Percentiles rank a stretch among this genome's conserved stretches.
Evolutionary conservation across 495 filamentous ascomycete species (phyloP).

Genomic region (Tricharina praecox): DNA sequence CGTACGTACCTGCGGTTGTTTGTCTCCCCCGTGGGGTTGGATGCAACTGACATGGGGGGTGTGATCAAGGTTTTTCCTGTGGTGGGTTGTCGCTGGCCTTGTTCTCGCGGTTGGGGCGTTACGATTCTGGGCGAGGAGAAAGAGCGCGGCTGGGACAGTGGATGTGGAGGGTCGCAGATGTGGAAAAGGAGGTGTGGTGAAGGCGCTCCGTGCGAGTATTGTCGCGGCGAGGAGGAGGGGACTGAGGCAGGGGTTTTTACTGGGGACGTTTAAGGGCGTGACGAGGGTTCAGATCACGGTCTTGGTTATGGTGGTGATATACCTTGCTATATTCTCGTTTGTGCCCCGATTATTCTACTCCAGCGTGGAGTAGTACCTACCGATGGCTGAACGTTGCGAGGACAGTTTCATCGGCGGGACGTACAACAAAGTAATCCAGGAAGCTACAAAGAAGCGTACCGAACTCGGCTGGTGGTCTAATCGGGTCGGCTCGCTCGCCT

Average conservation of each 20-base stretch:
- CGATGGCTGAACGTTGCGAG: too few species aligned
- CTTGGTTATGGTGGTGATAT: constrained; percentile 28
- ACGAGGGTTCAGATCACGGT: constrained; percentile 28
- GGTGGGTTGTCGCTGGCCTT: constrained; percentile 38
- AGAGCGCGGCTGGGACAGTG: constrained; percentile 1
- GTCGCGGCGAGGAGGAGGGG: constrained; percentile 8
- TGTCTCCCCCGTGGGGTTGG: too few species aligned
- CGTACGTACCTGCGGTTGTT: too few species aligned
- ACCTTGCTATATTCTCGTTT: constrained; percentile 44
- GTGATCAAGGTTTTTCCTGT: constrained; percentile 47
- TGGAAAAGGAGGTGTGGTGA: not conserved
- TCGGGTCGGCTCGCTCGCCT: constrained; percentile 46
- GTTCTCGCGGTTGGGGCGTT: constrained; percentile 28
- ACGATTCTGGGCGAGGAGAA: not conserved
- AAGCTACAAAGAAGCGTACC: constrained; percentile 42
- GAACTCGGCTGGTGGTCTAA: constrained; percentile 44
- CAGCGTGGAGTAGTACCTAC: constrained; percentile 1
- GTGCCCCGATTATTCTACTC: not conserved
- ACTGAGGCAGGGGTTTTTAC: constrained; percentile 12
- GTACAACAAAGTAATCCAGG: constrained; percentile 28
- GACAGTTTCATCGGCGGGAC: constrained; percentile 32
- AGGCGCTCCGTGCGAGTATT: not conserved
- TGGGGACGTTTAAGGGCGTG: constrained; percentile 24
- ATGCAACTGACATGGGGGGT: too few species aligned
- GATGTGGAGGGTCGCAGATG: not conserved